A percentile compares a stretch with the other conserved stretches of the same genome.
These are phyloP conservation scores for Paramecium pentaurelia DNA, from an alignment of 73 alveolate species.

Conservation along the genomic window DNA sequence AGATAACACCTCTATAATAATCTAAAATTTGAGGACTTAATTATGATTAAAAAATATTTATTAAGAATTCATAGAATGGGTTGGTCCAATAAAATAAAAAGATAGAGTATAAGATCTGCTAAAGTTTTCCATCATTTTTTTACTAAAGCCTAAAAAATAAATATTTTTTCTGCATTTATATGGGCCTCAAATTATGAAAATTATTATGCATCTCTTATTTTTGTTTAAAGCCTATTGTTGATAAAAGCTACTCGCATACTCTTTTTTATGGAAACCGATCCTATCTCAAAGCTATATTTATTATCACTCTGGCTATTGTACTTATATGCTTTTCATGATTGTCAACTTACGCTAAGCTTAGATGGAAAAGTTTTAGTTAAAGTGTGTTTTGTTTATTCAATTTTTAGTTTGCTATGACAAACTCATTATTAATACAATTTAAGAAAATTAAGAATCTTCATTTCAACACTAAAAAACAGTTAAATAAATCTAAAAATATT, in stretches of 20 bases:
- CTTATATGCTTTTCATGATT: background rate
- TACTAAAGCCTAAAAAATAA: background rate
- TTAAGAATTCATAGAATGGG: slow-evolving; percentile 63
- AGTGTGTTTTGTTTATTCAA: background rate
- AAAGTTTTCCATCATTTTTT: slow-evolving; percentile 64
- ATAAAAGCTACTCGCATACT: background rate
- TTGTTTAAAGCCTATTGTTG: background rate
- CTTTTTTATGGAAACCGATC: background rate
- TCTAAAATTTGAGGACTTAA: slow-evolving; percentile 67
- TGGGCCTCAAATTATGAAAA: background rate
- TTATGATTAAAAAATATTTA: slow-evolving; percentile 31
- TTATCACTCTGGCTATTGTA: background rate
- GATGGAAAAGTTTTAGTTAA: background rate
- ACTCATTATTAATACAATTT: no score
- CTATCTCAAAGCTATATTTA: background rate
- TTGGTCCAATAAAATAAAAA: slow-evolving; percentile 5
- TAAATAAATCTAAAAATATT: no score
- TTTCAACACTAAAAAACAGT: no score
- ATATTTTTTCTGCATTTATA: background rate
- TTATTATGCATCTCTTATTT: background rate
- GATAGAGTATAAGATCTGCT: slow-evolving; percentile 66
- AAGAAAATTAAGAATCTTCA: no score
- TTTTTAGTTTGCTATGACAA: no score
- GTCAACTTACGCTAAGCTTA: background rate
- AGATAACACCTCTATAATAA: slow-evolving; percentile 33